These are phyloP conservation scores for Pseudogymnoascus sp. DNA, from an alignment of 2,329 filamentous ascomycete species.

Conservation along the genomic window DNA sequence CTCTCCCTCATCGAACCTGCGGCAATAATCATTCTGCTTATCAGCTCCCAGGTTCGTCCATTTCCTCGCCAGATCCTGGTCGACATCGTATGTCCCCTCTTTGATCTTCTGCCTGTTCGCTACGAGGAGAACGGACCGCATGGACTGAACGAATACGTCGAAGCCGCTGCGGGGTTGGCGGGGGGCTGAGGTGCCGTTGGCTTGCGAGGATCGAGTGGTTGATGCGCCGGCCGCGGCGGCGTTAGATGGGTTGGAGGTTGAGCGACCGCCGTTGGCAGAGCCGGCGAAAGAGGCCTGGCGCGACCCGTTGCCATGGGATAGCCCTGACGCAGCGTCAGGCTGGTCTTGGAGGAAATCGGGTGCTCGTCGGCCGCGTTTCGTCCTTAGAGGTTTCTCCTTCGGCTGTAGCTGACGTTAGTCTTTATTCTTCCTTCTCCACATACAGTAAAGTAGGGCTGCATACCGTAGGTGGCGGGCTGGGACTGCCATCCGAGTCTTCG, in stretches of 20 bases:
- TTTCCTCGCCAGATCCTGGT: conserved; percentile 18
- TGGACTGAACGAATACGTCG: conserved; percentile 25
- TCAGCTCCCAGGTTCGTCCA: conserved; percentile 21
- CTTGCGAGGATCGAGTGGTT: conserved; percentile 21
- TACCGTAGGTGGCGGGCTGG: conserved; percentile 72
- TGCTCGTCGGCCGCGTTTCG: conserved; percentile 64
- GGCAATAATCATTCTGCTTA: conserved; percentile 15
- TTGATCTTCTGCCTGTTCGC: conserved; percentile 21
- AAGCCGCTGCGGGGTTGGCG: conserved; percentile 18
- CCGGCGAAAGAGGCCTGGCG: conserved; percentile 33
- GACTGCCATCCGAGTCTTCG: conserved; percentile 71
- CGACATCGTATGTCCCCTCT: conserved; percentile 19
- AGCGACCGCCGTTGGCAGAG: conserved; percentile 39
- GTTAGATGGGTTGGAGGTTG: conserved; percentile 27
- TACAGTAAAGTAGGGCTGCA: conserved; percentile 23
- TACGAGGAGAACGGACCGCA: conserved; percentile 17
- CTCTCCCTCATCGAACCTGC: background rate
- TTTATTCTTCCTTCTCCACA: too few species aligned
- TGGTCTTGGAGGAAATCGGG: conserved; percentile 34
- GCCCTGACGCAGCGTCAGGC: conserved; percentile 32
- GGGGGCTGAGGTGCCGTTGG: conserved; percentile 28
- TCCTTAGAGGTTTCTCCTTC: conserved; percentile 68
- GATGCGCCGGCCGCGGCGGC: conserved; percentile 25
- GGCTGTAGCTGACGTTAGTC: conserved; percentile 34
- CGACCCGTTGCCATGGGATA: conserved; percentile 37